Base-by-base conservation (phyloP, 2,329 filamentous ascomycete genomes). In the Ascochyta rabiei region DNA sequence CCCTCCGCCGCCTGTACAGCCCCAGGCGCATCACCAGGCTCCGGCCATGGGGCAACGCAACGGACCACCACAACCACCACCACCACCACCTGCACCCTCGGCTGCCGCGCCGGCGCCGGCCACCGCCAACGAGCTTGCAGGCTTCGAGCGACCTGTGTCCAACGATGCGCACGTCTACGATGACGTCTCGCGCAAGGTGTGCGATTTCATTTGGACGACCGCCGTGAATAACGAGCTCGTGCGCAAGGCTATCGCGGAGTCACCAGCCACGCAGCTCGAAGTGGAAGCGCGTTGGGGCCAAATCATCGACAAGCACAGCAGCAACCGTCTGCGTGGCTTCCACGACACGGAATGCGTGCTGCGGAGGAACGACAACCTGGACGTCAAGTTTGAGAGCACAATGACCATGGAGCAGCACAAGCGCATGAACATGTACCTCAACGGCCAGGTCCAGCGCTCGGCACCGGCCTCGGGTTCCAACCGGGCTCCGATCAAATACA, bases 361-460 rank as follows among this genome's bases (percentile, higher is more conserved):
- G 12, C 62, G 66, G 21, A 64, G 62, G 40, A 61, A 52, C 10
- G 54, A 62, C 9, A 53, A 53, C 3, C 35, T 64, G 38, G 66
- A 69, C n/a, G 61, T 66, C 39, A 70, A 68, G 0, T 99, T 98
- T 68, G 86, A 87, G 65, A 97, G 92, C 70, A 90, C 87, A 58
- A 97, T 98, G 93, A 93, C 89, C 4, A 86, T 92, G 79, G 91
- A 95, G 79, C 91, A 97, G 78, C 93, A 98, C 76, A 88, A 88
- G 67, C 80, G 80, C 18, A 86, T 93, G 77, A 99, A 99, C 71
- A 84, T 89, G 2, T 96, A 89, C 63, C 81, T 99, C 39, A 99
- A 99, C 72, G 77, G 79, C 1, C 78, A 84, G 37, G 85, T 90
- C 7, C 77, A 80, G 31, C 79, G 87, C 33, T 84, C 87, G 1